These are phyloP conservation scores for Nicotiana tomentosiformis DNA, from an alignment of 257 asterid species.

Conservation along the genomic window DNA sequence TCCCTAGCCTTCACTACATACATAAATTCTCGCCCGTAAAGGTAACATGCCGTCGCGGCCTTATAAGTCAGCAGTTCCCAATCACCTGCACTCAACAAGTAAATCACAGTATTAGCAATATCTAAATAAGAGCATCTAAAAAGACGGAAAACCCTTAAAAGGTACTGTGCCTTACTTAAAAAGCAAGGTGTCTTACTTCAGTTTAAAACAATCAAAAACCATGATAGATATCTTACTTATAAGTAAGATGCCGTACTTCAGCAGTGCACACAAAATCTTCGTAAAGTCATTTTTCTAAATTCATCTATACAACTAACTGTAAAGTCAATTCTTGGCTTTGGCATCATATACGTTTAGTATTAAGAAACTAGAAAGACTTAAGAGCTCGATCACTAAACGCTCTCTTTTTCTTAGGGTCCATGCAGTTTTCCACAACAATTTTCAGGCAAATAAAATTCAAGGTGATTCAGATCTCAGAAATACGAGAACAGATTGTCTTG, in stretches of 20 bases:
- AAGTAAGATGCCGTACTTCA: neutral
- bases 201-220: neutral
- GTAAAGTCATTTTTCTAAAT: too few relatives aligned
- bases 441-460: neutral
- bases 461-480: neutral
- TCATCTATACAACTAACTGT: neutral
- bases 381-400: neutral
- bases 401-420: neutral
- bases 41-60: slow-evolving; percentile 70
- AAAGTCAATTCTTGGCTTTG: neutral
- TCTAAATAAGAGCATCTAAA: neutral
- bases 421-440: neutral
- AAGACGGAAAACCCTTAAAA: neutral
- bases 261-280: neutral
- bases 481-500: neutral
- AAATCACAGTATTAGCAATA: neutral
- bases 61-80: slow-evolving; percentile 51
- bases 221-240: too few relatives aligned
- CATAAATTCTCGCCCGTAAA: slow-evolving; percentile 54
- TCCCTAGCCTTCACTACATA: slow-evolving; percentile 46
- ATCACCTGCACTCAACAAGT: slow-evolving; percentile 45
- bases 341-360: neutral
- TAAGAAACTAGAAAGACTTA: neutral
- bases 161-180: neutral
- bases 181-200: neutral